Conservation (phyloP, 2,329 filamentous ascomycete species). For the Clonostachys rosea region DNA sequence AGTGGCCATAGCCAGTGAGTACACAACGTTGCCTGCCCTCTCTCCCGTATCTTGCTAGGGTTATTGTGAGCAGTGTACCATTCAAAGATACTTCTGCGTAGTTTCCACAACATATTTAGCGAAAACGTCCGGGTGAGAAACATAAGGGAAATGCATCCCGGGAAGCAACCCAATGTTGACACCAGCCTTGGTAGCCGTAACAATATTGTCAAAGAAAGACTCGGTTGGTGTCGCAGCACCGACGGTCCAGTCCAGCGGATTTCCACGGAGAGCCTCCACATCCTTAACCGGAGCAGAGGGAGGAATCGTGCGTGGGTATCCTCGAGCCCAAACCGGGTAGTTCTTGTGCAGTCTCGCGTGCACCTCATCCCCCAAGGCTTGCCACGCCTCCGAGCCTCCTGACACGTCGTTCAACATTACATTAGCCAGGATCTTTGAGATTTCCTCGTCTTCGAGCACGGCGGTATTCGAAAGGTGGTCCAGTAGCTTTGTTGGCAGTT, state of each 20-base stretch:
- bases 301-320: neutral
- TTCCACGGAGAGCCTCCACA: neutral
- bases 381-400: neutral
- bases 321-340: neutral
- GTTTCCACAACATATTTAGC: slow-evolving; percentile 1
- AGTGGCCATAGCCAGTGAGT: no score
- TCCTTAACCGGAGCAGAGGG: neutral
- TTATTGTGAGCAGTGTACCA: no score
- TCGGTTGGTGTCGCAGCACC: neutral
- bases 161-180: neutral
- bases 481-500: neutral
- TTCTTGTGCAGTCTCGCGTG: neutral
- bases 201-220: neutral
- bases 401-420: neutral
- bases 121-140: neutral
- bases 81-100: neutral
- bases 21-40: no score
- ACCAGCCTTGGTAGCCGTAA: neutral
- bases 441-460: neutral
- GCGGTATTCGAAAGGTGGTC: neutral
- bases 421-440: neutral
- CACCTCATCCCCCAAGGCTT: neutral
- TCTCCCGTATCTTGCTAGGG: no score
- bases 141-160: neutral
- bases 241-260: slow-evolving; percentile 1